These are phyloP conservation scores for Solanum chiquidenum DNA, from an alignment of 257 asterid genomes.

Conservation along the genomic window DNA sequence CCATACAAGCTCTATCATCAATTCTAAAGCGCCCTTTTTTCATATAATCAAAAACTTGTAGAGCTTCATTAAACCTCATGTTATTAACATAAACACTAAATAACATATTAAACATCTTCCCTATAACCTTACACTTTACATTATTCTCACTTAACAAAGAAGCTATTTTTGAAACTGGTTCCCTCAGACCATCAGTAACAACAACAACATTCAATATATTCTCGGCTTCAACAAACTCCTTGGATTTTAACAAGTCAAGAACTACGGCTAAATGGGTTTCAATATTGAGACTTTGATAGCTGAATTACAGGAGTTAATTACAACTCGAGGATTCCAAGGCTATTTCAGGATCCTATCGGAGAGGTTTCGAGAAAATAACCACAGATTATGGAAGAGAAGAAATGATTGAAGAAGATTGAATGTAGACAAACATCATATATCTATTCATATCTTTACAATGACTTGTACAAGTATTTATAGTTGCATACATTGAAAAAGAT, in stretches of 20 bases:
- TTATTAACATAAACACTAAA: conserved; percentile 22
- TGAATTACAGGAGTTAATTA: too few relatives aligned
- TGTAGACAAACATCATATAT: too few relatives aligned
- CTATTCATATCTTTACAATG: too few relatives aligned
- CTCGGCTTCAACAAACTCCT: conserved; percentile 50
- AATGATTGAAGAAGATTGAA: too few relatives aligned
- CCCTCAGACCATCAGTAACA: conserved; percentile 18
- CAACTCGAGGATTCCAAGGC: too few relatives aligned
- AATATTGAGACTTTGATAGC: conserved; percentile 19
- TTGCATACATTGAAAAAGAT: too few relatives aligned
- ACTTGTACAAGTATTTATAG: too few relatives aligned
- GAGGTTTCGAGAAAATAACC: too few relatives aligned
- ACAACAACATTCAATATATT: conserved; percentile 40
- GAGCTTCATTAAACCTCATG: conserved; percentile 12
- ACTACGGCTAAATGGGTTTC: conserved; percentile 23
- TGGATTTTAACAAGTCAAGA: conserved; percentile 31
- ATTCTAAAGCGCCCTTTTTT: conserved; percentile 26
- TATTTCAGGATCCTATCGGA: too few relatives aligned
- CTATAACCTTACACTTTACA: not conserved
- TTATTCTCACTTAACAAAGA: conserved; percentile 8
- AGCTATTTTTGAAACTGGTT: conserved; percentile 38
- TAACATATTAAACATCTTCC: conserved; percentile 24
- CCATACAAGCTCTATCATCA: conserved; percentile 79
- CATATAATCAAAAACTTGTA: conserved; percentile 27
- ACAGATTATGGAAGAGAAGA: too few relatives aligned